A percentile compares a stretch with the other conserved stretches of the same genome.
These are phyloP conservation scores for Phoma sp. DNA, from an alignment of 2,329 filamentous ascomycete species.

Conservation along the genomic window DNA sequence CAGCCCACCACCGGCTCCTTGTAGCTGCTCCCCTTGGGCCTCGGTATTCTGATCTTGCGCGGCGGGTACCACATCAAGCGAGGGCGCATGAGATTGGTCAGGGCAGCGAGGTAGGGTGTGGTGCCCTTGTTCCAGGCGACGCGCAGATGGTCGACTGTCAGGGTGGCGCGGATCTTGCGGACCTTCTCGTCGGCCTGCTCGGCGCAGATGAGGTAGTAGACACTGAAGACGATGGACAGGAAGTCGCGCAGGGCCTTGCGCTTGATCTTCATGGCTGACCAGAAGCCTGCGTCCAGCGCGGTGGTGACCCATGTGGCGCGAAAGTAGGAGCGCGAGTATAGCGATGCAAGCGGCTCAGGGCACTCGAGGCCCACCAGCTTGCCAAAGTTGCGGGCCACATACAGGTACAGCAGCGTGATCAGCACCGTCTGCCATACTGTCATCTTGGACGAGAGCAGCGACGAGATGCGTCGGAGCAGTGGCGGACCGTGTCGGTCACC, in stretches of 20 bases:
- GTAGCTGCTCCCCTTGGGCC: slow-evolving; percentile 81
- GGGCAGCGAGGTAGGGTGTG: slow-evolving; percentile 79
- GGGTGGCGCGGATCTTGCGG: slow-evolving; percentile 80
- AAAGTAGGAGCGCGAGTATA: slow-evolving; percentile 92
- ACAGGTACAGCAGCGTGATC: slow-evolving; percentile 87
- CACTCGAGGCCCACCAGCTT: slow-evolving; percentile 89
- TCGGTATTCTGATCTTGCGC: slow-evolving; percentile 80
- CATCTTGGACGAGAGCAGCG: slow-evolving; percentile 70
- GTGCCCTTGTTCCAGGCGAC: slow-evolving; percentile 96
- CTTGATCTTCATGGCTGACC: slow-evolving; percentile 94
- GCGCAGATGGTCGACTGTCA: slow-evolving; percentile 90
- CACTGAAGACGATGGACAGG: slow-evolving; percentile 79
- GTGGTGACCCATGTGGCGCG: slow-evolving; percentile 97
- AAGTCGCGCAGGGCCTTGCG: slow-evolving; percentile 81
- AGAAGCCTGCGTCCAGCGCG: slow-evolving; percentile 93
- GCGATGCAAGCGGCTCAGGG: slow-evolving; percentile 90
- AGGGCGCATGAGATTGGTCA: slow-evolving; percentile 76
- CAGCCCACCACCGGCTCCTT: slow-evolving; percentile 82
- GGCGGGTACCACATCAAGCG: slow-evolving; percentile 81
- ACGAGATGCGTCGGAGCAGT: slow-evolving; percentile 71
- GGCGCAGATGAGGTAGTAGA: slow-evolving; percentile 90
- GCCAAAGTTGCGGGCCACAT: slow-evolving; percentile 89
- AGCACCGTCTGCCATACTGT: slow-evolving; percentile 91
- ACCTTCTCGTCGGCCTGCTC: slow-evolving; percentile 98
- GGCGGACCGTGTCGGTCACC: slow-evolving; percentile 91